Base-by-base conservation (phyloP, 208 protist genomes). In the Acanthamoeba castellanii region DNA sequence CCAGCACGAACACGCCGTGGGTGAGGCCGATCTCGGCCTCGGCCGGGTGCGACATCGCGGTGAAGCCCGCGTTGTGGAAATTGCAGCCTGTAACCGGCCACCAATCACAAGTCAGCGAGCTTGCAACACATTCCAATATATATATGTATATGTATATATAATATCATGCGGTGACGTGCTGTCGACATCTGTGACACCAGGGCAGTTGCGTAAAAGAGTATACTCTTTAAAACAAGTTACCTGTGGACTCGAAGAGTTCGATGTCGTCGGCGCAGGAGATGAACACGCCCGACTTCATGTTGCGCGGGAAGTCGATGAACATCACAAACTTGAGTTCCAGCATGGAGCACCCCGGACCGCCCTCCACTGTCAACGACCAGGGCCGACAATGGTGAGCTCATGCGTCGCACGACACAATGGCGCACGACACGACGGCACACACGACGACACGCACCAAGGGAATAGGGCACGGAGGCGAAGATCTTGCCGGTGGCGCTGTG, bases 221-320 rank as follows among this genome's bases (percentile, higher is more conserved):
- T n/a, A n/a, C n/a, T n/a, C n/a, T n/a, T n/a, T n/a, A n/a, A 76
- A n/a, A 13, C 27, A 2, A 25, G 2, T 11, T 47, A 95, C 93
- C 74, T 66, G 50, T 42, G 13, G 88, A 94, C n/a, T 95, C 95
- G 59, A 96, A 96, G 45, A 96, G 70, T 66, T 95, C 95, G 47
- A 96, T 96, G 74, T 96, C 95, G 76, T 96, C 95, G 27, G 95
- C 85, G 57, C 95, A 96, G 22, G 95, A 93, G 42, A 96, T 90
- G 52, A 95, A 96, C 6, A 95, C 32, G n/a, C 95, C 95, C 13
- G 95, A 87, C 61, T 68, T 92, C 95, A 96, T 96, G 47, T 74
- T 95, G 32, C 91, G 76, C 37, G 95, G 88, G 42, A 96, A 95
- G 84, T 96, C 93, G 72, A 96, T 94, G 14, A 96, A 92, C 34